These are phyloP conservation scores for carrot (Daucus carota) DNA, from an alignment of 129 eudicot genomes.

Conservation along the genomic window DH1_v3.0 NC_030383.2:14044001-14044500, in stretches of 20 bases:
- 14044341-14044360: background rate
- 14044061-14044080: background rate
- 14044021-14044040: conserved; percentile 60
- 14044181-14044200: background rate
- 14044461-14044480: background rate
- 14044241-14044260: background rate
- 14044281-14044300: background rate
- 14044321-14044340: background rate
- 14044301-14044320: background rate
- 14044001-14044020: conserved; percentile 40
- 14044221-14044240: background rate
- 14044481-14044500: background rate
- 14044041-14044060: conserved; percentile 27
- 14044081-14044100: background rate
- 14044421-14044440: no score
- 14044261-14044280: background rate
- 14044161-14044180: background rate
- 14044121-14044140: background rate
- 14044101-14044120: background rate
- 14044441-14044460: background rate
- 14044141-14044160: background rate
- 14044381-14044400: no score
- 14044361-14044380: background rate
- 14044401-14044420: no score
- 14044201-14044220: background rate